A percentile compares a stretch with the other conserved stretches of the same genome.
Conservation (phyloP, 1,284 basidiomycete genomes). For the Trametes sp. region DNA sequence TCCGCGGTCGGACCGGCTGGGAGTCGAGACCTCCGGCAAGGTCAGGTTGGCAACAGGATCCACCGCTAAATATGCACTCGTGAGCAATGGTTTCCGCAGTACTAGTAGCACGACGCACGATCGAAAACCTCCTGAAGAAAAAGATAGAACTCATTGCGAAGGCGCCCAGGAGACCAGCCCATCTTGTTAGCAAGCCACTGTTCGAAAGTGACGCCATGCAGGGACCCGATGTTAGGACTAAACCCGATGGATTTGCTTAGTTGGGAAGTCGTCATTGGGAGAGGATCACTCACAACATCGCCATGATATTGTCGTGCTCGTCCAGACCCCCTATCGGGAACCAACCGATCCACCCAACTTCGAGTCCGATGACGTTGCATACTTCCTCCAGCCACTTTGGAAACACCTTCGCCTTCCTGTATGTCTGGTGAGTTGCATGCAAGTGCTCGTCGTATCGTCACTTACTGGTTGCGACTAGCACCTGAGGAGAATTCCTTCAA, state of each 20-base stretch:
- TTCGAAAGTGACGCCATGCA: not conserved
- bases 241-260: not conserved
- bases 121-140: not conserved
- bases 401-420: not conserved
- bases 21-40: no score
- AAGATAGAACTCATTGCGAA: not conserved
- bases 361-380: not conserved
- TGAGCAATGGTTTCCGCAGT: no score
- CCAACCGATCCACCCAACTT: not conserved
- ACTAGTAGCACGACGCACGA: not conserved
- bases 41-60: no score
- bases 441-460: not conserved
- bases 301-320: not conserved
- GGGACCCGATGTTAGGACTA: not conserved
- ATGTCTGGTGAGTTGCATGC: not conserved
- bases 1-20: no score
- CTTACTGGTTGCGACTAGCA: not conserved
- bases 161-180: not conserved
- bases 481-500: not conserved
- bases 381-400: not conserved
- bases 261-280: not conserved
- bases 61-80: no score
- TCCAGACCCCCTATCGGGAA: not conserved
- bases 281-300: not conserved
- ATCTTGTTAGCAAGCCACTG: not conserved